Evolutionary conservation across 2,329 filamentous ascomycete species (phyloP), one percentile per base, ranked within the genome.

Genomic region (Fusarium sororula): DNA sequence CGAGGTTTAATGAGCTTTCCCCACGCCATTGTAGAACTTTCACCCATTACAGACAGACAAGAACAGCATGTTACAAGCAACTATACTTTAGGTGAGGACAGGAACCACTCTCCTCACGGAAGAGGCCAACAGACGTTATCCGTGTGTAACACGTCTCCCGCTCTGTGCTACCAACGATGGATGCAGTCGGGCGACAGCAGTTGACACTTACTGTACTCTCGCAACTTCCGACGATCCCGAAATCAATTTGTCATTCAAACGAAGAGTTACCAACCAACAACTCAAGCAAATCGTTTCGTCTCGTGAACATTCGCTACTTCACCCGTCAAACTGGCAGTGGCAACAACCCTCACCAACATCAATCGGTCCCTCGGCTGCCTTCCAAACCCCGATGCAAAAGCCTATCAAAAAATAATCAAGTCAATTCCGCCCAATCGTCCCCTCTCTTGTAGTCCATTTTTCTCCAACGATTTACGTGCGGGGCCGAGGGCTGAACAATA

Each of bases 401-500:
- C 32, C 42, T 47, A 26, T 22, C 11, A 30, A 55, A 28, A 7
- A 7, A 28, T 2, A 39, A 44, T 37, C 11, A 10, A 7, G 13
- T 13, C 26, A 39, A 41, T 44, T 18, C 7, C 7, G 15, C 8
- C 24, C 13, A 15, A 22, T 50, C 11, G 5, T 13, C 17, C 20
- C 14, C 32, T n/a, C 44, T 18, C 35, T 20, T 1, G 20, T 1
- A 11, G 10, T 17, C 3, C 20, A 35, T 1, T 38, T 22, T 14
- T 28, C 22, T 6, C n/a, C 37, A n/a, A 45, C 17, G n/a, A 30
- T n/a, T 20, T 37, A 6, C 14, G 37, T 37, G 67, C 50, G 70
- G 63, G 53, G 38, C 57, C 38, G 20, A 15, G 24, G 58, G 38
- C 24, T 56, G 64, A 69, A 73, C 68, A 75, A 75, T 67, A 73